Conservation (phyloP, 352 stramenopile genomes). For the Pythium dissotocum region DNA sequence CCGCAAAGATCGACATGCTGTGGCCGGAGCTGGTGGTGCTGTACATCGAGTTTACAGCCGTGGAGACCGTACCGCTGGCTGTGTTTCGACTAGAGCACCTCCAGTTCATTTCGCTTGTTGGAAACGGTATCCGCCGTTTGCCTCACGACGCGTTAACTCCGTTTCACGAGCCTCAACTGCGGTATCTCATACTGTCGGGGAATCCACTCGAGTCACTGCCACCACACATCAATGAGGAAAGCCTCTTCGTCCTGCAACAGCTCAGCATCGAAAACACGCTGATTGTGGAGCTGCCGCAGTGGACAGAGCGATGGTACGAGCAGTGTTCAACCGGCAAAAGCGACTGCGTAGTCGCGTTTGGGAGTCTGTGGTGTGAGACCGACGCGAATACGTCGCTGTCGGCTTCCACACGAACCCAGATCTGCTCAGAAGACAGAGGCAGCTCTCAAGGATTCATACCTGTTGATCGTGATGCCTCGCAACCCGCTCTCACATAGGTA, state of each 20-base stretch:
- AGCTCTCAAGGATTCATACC: neutral
- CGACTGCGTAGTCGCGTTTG: neutral
- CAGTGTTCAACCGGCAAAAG: neutral
- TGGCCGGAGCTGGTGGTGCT: conserved; percentile 6
- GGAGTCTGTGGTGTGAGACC: conserved; percentile 13
- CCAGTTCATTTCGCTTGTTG: conserved; percentile 15
- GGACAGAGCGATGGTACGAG: conserved; percentile 5
- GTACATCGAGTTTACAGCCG: conserved; percentile 17
- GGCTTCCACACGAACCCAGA: neutral
- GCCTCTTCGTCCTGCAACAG: neutral
- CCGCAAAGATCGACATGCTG: neutral
- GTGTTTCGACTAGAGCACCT: conserved; percentile 8
- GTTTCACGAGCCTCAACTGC: neutral
- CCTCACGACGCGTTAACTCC: conserved; percentile 3
- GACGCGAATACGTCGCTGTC: conserved; percentile 5
- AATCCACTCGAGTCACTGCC: conserved; percentile 13
- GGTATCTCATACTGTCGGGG: conserved; percentile 1
- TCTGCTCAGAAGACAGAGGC: neutral
- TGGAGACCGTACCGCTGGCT: neutral
- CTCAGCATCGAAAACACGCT: conserved; percentile 16
- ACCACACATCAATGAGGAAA: neutral
- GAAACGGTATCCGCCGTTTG: conserved; percentile 5
- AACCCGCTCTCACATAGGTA: neutral
- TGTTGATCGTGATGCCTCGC: neutral
- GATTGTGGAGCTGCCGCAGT: conserved; percentile 10